Conservation (phyloP, 2,329 filamentous ascomycete genomes). For the Nothophaeocryptopus gaeumannii region DNA sequence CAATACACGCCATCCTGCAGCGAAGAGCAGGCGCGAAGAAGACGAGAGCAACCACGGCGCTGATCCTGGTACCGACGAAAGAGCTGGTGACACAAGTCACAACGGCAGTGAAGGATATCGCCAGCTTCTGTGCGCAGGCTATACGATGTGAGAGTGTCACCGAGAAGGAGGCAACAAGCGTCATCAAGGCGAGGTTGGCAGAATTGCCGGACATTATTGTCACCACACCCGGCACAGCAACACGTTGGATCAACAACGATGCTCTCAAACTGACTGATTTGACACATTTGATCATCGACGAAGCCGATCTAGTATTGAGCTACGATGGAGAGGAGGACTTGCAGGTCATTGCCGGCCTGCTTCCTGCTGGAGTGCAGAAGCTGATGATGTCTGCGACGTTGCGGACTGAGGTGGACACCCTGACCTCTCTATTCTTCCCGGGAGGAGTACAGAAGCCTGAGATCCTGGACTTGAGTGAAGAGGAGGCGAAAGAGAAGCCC, state of each 20-base stretch:
- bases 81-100: constrained; percentile 91
- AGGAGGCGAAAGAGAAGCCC: constrained; percentile 55
- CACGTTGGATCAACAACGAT: constrained; percentile 70
- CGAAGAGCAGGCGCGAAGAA: constrained; percentile 62
- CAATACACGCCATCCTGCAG: constrained; percentile 80
- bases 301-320: constrained; percentile 87
- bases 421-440: constrained; percentile 78
- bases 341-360: constrained; percentile 68
- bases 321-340: constrained; percentile 94
- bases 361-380: constrained; percentile 84
- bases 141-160: constrained; percentile 81
- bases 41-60: constrained; percentile 58
- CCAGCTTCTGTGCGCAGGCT: constrained; percentile 80
- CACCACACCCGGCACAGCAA: constrained; percentile 82
- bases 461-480: constrained; percentile 77
- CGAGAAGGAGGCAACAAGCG: constrained; percentile 83
- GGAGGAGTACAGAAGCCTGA: constrained; percentile 57
- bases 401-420: constrained; percentile 77
- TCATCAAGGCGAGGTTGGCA: constrained; percentile 80
- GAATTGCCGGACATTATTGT: constrained; percentile 86
- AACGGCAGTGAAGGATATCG: constrained; percentile 72
- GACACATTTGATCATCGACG: constrained; percentile 80
- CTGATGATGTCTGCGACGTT: constrained; percentile 93
- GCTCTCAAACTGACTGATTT: constrained; percentile 69
- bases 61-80: constrained; percentile 90